phyloP scores from a whole-genome alignment of 2,329 filamentous ascomycete genomes.

The Alternaria gaisen region DNA sequence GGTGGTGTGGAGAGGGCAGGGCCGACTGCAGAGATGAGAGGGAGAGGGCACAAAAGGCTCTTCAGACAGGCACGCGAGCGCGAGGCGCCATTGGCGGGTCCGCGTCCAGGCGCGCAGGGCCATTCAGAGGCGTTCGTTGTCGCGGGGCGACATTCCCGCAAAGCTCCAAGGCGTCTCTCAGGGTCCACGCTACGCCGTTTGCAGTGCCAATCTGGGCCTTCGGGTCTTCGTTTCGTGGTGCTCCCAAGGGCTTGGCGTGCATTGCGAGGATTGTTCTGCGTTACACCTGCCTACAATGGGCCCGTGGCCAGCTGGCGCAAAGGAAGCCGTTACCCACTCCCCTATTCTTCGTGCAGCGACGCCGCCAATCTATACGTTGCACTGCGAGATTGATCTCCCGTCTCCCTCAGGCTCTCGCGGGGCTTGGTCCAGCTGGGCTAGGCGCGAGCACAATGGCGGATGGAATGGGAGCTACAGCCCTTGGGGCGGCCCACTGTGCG shows the following conservation, averaged over 20 bases:
- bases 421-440: not conserved
- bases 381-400: constrained; percentile 9
- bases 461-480: not conserved
- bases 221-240: not conserved
- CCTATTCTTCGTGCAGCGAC: not conserved
- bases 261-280: not conserved
- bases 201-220: not conserved
- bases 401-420: not conserved
- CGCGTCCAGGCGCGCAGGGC: not conserved
- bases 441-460: not conserved
- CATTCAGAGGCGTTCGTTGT: not conserved
- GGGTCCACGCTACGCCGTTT: constrained; percentile 14
- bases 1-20: not conserved
- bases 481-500: constrained; percentile 1
- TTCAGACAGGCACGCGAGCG: no score
- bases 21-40: not conserved
- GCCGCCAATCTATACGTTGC: not conserved
- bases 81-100: not conserved
- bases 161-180: not conserved
- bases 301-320: constrained; percentile 2
- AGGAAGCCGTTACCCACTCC: not conserved
- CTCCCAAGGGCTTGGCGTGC: constrained; percentile 9
- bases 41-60: not conserved
- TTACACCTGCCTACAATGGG: constrained; percentile 12
- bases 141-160: constrained; percentile 5